Conservation (phyloP, 495 filamentous ascomycete genomes). For the Extremus antarcticus region DNA sequence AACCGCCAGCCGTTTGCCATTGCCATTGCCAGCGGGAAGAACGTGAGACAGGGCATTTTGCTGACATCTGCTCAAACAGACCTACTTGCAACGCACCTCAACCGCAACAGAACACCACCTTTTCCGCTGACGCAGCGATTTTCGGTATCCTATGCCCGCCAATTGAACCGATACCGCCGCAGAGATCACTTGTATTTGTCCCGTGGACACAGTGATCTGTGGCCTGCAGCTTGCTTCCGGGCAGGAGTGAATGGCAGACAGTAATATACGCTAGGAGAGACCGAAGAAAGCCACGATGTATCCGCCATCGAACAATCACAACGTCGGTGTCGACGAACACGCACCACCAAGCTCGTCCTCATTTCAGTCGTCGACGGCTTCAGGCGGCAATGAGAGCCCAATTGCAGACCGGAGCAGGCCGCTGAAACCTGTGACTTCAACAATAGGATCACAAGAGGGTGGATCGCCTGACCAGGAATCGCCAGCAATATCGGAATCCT, state of each 20-base stretch:
- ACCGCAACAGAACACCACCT: background rate
- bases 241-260: background rate
- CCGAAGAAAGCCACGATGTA: background rate
- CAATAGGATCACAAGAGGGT: conserved; percentile 12
- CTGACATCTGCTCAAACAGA: background rate
- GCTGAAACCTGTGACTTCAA: conserved; percentile 4
- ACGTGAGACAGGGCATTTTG: background rate
- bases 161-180: background rate
- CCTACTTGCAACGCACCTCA: background rate
- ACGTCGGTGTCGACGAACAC: background rate
- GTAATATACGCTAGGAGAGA: background rate
- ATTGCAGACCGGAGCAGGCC: background rate
- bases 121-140: background rate
- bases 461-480: background rate
- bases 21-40: too few species aligned
- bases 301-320: background rate
- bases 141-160: background rate
- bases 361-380: conserved; percentile 1
- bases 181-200: background rate
- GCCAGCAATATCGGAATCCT: background rate
- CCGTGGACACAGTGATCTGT: too few species aligned
- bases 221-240: too few species aligned
- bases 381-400: conserved; percentile 6
- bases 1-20: background rate
- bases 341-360: conserved; percentile 1